Percentiles rank a stretch among this genome's conserved stretches.
These are phyloP conservation scores for Fusarium siculi DNA, from an alignment of 2,329 filamentous ascomycete genomes.

Conservation along the genomic window DNA sequence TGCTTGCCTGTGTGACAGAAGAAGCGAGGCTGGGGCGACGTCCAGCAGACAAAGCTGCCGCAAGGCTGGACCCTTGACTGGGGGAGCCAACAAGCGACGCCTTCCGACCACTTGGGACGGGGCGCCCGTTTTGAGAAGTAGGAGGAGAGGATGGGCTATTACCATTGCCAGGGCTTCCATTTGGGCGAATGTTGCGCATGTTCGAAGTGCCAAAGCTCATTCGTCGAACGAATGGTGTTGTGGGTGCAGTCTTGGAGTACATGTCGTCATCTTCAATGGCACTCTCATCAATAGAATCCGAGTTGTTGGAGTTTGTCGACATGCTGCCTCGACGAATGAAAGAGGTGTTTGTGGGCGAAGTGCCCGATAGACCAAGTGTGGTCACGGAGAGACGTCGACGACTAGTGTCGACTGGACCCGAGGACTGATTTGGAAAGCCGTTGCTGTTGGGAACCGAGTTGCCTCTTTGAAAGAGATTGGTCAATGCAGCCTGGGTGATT, in stretches of 20 bases:
- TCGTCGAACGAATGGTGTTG: constrained; percentile 81
- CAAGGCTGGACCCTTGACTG: constrained; percentile 46
- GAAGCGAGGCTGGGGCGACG: constrained; percentile 52
- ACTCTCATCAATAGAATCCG: constrained; percentile 75
- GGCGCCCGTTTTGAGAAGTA: constrained; percentile 46
- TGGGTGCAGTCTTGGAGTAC: constrained; percentile 68
- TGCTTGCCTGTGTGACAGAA: constrained; percentile 66
- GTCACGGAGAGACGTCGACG: constrained; percentile 79
- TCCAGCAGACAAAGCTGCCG: constrained; percentile 49
- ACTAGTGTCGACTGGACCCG: constrained; percentile 63
- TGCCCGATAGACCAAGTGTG: constrained; percentile 78
- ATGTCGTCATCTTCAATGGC: constrained; percentile 77
- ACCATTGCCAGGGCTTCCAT: constrained; percentile 73
- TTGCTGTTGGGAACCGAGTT: constrained; percentile 59
- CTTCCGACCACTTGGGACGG: constrained; percentile 48
- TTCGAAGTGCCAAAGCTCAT: constrained; percentile 90
- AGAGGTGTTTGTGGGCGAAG: constrained; percentile 68
- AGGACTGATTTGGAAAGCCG: constrained; percentile 54
- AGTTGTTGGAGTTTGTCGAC: constrained; percentile 69
- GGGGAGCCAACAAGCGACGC: constrained; percentile 41
- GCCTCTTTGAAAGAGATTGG: constrained; percentile 68
- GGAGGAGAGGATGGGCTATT: constrained; percentile 60
- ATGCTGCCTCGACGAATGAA: constrained; percentile 73
- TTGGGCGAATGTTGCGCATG: constrained; percentile 66
- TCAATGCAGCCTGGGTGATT: constrained; percentile 66